phyloP scores from a whole-genome alignment of 1,139 yeast species.

The Blastobotrys niveus region DNA sequence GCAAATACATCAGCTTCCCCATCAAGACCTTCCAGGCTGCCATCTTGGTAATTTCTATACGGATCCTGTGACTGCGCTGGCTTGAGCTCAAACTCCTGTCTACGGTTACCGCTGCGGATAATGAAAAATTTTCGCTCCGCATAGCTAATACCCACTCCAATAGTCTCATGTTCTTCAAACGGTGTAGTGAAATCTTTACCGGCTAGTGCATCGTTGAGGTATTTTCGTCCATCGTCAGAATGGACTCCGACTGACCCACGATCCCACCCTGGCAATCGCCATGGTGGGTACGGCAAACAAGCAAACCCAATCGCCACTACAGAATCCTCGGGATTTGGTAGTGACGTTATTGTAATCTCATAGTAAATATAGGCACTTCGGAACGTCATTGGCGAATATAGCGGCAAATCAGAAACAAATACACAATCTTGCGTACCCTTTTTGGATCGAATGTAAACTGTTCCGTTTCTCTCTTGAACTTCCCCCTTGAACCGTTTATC shows the following conservation, averaged over 20 bases:
- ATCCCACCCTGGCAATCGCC: slow-evolving; percentile 32
- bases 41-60: slow-evolving; percentile 21
- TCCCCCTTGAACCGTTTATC: slow-evolving; percentile 24
- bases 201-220: slow-evolving; percentile 26
- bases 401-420: slow-evolving; percentile 24
- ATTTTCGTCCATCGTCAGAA: slow-evolving; percentile 30
- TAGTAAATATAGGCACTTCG: slow-evolving; percentile 23
- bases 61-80: slow-evolving; percentile 19
- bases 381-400: slow-evolving; percentile 19
- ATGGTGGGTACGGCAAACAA: slow-evolving; percentile 29
- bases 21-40: slow-evolving; percentile 24
- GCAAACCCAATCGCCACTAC: slow-evolving; percentile 28
- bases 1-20: slow-evolving; percentile 28
- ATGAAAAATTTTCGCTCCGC: slow-evolving; percentile 21
- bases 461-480: slow-evolving; percentile 18
- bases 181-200: slow-evolving; percentile 26
- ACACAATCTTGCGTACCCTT: slow-evolving; percentile 21
- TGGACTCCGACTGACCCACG: slow-evolving; percentile 31
- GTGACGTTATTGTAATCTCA: slow-evolving; percentile 25
- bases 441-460: slow-evolving; percentile 20
- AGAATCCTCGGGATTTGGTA: slow-evolving; percentile 22
- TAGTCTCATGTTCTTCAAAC: slow-evolving; percentile 24
- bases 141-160: slow-evolving; percentile 29
- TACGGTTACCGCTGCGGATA: slow-evolving; percentile 23
- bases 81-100: slow-evolving; percentile 24